Conservation (phyloP, 2,329 filamentous ascomycete species). For the Achaetomium macrosporum region DNA sequence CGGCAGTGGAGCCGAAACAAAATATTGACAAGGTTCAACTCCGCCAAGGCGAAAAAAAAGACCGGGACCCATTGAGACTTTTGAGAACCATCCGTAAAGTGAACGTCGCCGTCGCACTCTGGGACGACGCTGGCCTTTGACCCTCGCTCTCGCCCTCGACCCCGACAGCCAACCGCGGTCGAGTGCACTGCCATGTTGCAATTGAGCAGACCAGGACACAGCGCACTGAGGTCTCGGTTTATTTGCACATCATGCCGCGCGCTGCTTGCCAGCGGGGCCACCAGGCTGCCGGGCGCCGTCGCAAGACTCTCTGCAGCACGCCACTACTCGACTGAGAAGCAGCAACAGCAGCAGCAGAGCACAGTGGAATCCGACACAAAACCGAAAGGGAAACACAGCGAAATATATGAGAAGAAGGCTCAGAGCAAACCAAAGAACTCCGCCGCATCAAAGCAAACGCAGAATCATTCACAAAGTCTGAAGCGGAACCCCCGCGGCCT, state of each 20-base stretch:
- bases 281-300: conserved; percentile 6
- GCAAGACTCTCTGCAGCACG: conserved; percentile 9
- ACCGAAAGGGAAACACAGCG: not conserved
- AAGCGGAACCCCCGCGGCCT: no score
- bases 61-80: no score
- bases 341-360: not conserved
- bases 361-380: not conserved
- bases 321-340: conserved; percentile 8
- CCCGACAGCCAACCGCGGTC: not conserved
- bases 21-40: no score
- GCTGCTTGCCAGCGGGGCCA: conserved; percentile 8
- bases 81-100: no score
- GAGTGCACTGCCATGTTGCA: conserved; percentile 17
- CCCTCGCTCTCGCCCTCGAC: not conserved
- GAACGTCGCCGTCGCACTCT: not conserved
- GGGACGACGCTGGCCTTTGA: not conserved
- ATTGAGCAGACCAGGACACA: conserved; percentile 13
- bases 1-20: no score
- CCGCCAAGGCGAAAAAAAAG: no score
- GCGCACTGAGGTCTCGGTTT: conserved; percentile 12
- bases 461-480: not conserved
- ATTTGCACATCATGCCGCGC: conserved; percentile 21
- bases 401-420: not conserved
- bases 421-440: not conserved
- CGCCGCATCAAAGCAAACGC: not conserved